phyloP scores from a whole-genome alignment of 805 yeast genomes.

The Suhomyces kilbournensis region DNA sequence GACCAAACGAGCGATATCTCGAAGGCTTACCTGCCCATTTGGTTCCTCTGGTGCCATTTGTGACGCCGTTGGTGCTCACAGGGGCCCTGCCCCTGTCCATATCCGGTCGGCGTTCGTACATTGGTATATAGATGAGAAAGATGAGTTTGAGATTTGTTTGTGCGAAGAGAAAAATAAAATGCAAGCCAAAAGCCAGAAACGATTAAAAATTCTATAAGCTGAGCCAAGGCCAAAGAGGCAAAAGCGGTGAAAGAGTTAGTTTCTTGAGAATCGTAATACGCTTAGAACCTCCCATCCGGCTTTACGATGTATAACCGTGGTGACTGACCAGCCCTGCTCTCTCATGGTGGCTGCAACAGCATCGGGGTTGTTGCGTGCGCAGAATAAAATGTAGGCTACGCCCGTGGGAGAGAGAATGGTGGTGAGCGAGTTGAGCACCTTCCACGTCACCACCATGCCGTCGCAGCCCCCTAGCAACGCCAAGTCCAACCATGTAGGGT shows the following conservation, averaged over 20 bases:
- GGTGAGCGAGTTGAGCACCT: constrained; percentile 54
- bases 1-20: constrained; percentile 22
- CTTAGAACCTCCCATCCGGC: constrained; percentile 96
- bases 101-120: not conserved
- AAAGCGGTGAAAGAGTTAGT: not conserved
- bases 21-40: constrained; percentile 35
- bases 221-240: not conserved
- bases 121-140: not conserved
- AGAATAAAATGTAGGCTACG: constrained; percentile 82
- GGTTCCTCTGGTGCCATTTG: constrained; percentile 13
- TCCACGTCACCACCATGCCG: constrained; percentile 85
- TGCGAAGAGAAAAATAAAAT: not conserved
- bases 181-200: not conserved
- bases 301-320: constrained; percentile 59
- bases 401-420: constrained; percentile 58
- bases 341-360: constrained; percentile 50
- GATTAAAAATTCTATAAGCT: not conserved
- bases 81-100: not conserved
- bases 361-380: constrained; percentile 85
- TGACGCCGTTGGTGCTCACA: not conserved
- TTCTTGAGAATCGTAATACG: constrained; percentile 56
- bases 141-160: not conserved
- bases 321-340: constrained; percentile 50
- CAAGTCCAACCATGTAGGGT: constrained; percentile 75
- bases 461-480: constrained; percentile 87